phyloP scores from a whole-genome alignment of 441 rosid genomes.

The Brassica hybrid region DNA sequence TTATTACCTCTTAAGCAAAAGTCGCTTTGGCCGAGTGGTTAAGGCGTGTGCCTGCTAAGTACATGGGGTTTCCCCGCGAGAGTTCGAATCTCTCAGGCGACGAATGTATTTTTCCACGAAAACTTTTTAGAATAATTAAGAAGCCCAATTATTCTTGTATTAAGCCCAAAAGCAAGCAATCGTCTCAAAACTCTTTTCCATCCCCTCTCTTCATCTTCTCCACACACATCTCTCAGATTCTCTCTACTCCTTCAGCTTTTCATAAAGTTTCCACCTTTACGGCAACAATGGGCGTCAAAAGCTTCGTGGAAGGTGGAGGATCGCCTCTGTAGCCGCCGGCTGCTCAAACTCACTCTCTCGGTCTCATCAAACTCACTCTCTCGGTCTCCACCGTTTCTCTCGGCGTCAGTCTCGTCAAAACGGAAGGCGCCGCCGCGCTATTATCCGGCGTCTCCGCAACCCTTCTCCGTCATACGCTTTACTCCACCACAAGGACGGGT shows the following conservation, averaged over 20 bases:
- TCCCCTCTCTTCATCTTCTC: not conserved
- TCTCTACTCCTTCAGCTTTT: not conserved
- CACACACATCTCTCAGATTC: not conserved
- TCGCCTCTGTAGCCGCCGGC: no score
- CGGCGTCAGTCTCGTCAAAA: no score
- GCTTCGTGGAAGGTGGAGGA: not conserved
- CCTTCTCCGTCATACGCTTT: constrained; percentile 39
- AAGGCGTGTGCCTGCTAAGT: constrained; percentile 99
- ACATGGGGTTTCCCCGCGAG: constrained; percentile 99
- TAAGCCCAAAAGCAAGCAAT: not conserved
- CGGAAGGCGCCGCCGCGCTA: no score
- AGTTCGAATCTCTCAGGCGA: constrained; percentile 99
- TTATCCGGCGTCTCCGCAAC: no score
- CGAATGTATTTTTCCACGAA: constrained; percentile 18
- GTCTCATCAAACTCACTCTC: no score
- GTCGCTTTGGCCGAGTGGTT: constrained; percentile 89
- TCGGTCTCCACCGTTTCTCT: no score
- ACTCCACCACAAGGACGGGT: constrained; percentile 74
- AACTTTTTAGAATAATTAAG: not conserved
- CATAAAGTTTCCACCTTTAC: not conserved
- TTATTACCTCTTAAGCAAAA: not conserved
- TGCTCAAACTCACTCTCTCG: no score
- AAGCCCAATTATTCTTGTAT: not conserved
- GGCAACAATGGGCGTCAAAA: not conserved
- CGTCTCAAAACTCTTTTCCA: no score